These are phyloP conservation scores for Nicotiana obtusifolia DNA, from an alignment of 257 asterid genomes.

Conservation along the genomic window DNA sequence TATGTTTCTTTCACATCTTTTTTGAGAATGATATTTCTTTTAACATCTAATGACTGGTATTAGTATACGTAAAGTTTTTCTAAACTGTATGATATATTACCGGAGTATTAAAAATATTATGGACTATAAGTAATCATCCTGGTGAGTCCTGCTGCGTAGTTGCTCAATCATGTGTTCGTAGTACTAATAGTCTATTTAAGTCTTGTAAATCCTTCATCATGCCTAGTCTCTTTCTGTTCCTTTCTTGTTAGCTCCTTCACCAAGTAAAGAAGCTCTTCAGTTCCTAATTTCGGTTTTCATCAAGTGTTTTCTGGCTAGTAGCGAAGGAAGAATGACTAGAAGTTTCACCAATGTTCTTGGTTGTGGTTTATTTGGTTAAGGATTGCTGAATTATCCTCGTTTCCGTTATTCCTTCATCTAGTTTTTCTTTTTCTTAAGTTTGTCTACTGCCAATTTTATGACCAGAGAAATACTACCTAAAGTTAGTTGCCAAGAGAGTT, in stretches of 20 bases:
- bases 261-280: not conserved
- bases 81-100: not conserved
- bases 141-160: not conserved
- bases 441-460: not conserved
- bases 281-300: not conserved
- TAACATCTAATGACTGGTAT: not conserved
- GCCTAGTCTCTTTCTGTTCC: not conserved
- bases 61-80: not conserved
- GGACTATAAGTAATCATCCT: not conserved
- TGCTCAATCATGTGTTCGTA: too few relatives aligned
- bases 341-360: not conserved
- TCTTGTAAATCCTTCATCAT: too few relatives aligned
- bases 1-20: not conserved
- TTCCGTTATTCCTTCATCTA: not conserved
- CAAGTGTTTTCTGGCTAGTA: not conserved
- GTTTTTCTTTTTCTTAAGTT: not conserved
- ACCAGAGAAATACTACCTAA: not conserved
- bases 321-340: constrained; percentile 1
- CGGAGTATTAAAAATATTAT: not conserved
- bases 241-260: not conserved
- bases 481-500: not conserved
- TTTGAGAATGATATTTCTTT: not conserved
- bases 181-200: too few relatives aligned
- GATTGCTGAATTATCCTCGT: not conserved
- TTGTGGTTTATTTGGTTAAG: constrained; percentile 7